Base-by-base conservation (phyloP, 768 basidiomycete species). In the Boletus vermiculosoides region DNA sequence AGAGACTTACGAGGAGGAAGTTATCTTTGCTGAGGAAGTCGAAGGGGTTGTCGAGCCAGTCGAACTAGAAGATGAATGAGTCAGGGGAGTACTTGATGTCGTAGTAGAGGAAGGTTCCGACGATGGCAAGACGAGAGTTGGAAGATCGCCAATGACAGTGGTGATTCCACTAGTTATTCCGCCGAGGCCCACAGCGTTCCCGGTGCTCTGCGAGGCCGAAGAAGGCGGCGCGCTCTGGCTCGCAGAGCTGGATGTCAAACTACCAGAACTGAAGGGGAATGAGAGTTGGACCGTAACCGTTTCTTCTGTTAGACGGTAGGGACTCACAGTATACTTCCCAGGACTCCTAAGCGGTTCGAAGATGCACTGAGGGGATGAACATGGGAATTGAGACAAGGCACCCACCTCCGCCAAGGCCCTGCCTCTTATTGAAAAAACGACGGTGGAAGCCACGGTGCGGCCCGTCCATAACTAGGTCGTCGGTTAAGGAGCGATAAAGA, bases 331-430 rank as follows among this genome's bases (percentile, higher is more conserved):
- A 71, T n/a, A 54, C 55, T 39, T 46, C 55, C 57, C 1, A 65
- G 28, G 47, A 44, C 70, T n/a, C n/a, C n/a, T 67, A 30, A 15
- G 36, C 4, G 15, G 25, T 45, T 45, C 34, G 20, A 53, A 15
- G 28, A 56, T 45, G 39, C 9, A 36, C 13, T 59, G 54, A 58
- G 48, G 8, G 8, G 16, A 46, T 5, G 15, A 28, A 13, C 10
- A 41, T 23, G 40, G 0, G 34, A 13, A 45, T 25, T 5, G 25
- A 33, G 9, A n/a, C 16, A 18, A 59, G 7, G 2, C 13, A 59
- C 74, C 65, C 57, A 76, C 74, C 37, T 56, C 61, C 65, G 16
- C 55, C 45, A 42, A 73, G 62, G 57, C 59, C 67, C 63, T 68
- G 73, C 60, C 69, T 67, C 59, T 58, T 65, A 37, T 39, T 56